phyloP scores from a whole-genome alignment of 2,329 filamentous ascomycete genomes.

The Samsoniella hepiali region DNA sequence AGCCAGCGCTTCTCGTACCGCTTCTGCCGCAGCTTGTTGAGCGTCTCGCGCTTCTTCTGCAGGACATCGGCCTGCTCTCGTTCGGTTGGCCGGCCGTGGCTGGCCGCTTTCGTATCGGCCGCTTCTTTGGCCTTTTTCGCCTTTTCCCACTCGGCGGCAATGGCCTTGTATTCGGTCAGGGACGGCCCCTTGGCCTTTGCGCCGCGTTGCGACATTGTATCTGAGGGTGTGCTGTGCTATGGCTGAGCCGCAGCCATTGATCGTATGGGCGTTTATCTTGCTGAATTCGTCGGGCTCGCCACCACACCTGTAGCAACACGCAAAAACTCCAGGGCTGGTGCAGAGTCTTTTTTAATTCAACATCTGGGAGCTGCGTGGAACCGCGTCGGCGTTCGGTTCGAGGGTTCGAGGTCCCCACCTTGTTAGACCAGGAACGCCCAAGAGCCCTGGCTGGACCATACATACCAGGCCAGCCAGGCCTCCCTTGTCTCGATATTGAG shows the following conservation, averaged over 20 bases:
- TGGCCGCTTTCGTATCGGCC: constrained; percentile 35
- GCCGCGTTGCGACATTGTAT: constrained; percentile 15
- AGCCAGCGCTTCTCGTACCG: constrained; percentile 52
- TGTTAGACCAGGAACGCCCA: background rate
- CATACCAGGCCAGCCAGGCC: background rate
- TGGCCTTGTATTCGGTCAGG: constrained; percentile 47
- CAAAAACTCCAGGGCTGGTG: background rate
- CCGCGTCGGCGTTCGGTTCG: background rate
- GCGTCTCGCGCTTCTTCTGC: constrained; percentile 43
- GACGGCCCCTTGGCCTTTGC: constrained; percentile 13
- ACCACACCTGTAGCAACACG: background rate
- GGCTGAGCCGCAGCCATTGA: constrained; percentile 3
- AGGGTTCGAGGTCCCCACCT: constrained; percentile 3
- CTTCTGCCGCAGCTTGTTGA: constrained; percentile 47
- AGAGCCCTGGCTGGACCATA: background rate
- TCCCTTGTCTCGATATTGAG: background rate
- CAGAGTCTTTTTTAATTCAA: background rate
- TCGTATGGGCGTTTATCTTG: background rate
- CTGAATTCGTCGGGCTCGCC: background rate
- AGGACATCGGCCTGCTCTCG: constrained; percentile 36
- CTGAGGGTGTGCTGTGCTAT: constrained; percentile 9
- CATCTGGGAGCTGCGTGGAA: constrained; percentile 3
- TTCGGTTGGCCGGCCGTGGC: constrained; percentile 31
- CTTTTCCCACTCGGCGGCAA: constrained; percentile 51
- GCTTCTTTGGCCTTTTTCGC: constrained; percentile 49